Conservation (phyloP, 192 early-diverging fungal species). For the Coemansia sp. region DNA sequence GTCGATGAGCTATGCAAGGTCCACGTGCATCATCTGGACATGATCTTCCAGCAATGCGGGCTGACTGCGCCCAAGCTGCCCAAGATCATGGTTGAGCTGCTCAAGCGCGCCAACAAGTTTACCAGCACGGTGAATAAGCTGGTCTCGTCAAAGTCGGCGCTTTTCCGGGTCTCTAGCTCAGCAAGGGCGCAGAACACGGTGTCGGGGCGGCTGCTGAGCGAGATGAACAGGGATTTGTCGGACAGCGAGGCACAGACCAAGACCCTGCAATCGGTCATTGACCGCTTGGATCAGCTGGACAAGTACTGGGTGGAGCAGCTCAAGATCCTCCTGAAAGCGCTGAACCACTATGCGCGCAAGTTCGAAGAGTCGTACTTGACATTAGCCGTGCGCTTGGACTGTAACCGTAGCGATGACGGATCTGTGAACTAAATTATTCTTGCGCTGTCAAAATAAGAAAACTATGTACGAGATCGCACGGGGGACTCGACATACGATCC, state of each 20-base stretch:
- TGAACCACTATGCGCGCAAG: conserved; percentile 79
- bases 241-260: conserved; percentile 25
- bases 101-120: conserved; percentile 40
- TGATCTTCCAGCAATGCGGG: conserved; percentile 88
- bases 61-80: conserved; percentile 79
- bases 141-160: conserved; percentile 18
- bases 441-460: not conserved
- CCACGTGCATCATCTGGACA: conserved; percentile 82
- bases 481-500: conserved; percentile 34
- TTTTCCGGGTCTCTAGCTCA: conserved; percentile 30
- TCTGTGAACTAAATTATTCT: not conserved
- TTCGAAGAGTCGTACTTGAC: conserved; percentile 74
- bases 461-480: conserved; percentile 3
- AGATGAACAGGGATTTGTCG: conserved; percentile 13
- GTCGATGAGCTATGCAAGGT: conserved; percentile 82
- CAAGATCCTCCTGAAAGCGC: conserved; percentile 68
- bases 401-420: conserved; percentile 21
- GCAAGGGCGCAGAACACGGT: conserved; percentile 26
- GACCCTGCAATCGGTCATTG: conserved; percentile 36
- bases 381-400: conserved; percentile 41
- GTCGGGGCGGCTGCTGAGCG: conserved; percentile 19
- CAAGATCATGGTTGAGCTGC: conserved; percentile 57
- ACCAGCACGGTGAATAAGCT: conserved; percentile 17
- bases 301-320: conserved; percentile 65
- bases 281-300: conserved; percentile 45